A percentile compares a stretch with the other conserved stretches of the same genome.
Conservation (phyloP, 805 yeast species). For the Alloascoidea africana region DNA sequence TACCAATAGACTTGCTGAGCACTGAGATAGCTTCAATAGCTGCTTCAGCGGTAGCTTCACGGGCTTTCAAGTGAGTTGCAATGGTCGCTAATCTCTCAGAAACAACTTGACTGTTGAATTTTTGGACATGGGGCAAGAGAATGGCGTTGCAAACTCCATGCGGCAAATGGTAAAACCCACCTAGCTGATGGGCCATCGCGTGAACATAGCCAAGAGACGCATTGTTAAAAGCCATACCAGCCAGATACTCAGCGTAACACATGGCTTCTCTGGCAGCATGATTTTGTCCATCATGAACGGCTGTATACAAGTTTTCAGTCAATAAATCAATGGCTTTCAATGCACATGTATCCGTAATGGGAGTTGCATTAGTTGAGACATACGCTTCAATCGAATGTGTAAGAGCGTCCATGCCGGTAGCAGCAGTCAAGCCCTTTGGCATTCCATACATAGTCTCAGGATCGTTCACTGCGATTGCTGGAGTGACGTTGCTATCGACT, state of each 20-base stretch:
- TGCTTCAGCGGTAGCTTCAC: constrained; percentile 9
- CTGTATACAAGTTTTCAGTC: constrained; percentile 8
- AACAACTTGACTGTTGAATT: constrained; percentile 8
- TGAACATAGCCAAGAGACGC: constrained; percentile 14
- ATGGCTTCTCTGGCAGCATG: constrained; percentile 12
- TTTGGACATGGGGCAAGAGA: constrained; percentile 12
- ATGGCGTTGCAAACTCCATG: constrained; percentile 14
- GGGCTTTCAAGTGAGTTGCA: constrained; percentile 11
- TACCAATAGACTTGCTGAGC: constrained; percentile 8
- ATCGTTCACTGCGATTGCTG: constrained; percentile 12
- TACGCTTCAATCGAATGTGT: constrained; percentile 14
- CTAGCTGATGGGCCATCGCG: constrained; percentile 14
- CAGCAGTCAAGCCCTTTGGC: constrained; percentile 13
- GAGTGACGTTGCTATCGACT: constrained; percentile 13
- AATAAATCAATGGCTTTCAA: constrained; percentile 13
- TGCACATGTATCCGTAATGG: constrained; percentile 14
- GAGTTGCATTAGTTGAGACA: constrained; percentile 12
- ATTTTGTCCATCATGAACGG: constrained; percentile 10
- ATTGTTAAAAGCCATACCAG: constrained; percentile 15
- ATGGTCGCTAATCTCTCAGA: constrained; percentile 10
- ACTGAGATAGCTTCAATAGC: constrained; percentile 8
- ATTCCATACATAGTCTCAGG: constrained; percentile 13
- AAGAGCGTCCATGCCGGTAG: constrained; percentile 14
- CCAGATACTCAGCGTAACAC: constrained; percentile 14
- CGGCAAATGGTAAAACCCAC: constrained; percentile 13